Evolutionary conservation across 768 basidiomycete genomes (phyloP), one percentile per base, ranked within the genome.

Genomic region (Pulveroboletus sp.): DNA sequence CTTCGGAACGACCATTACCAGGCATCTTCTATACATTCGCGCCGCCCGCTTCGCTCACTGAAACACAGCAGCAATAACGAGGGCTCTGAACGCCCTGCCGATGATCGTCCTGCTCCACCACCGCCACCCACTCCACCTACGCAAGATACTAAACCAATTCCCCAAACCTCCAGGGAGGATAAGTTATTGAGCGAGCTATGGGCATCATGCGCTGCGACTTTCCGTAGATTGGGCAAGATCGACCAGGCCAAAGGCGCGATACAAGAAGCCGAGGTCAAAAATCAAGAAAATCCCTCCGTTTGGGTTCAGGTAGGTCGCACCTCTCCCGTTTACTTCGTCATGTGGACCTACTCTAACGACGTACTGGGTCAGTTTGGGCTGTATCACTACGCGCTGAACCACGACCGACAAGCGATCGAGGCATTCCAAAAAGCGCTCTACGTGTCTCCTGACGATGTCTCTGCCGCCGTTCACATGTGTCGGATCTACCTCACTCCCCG

Each of bases 171-270:
- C 21, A 84, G 83, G 55, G 81, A 82, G 47, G 79, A 80, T 36
- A 73, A 82, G 24, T 69, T 96, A 27, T 71, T 96, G 51, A 89
- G 86, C 50, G 83, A 92, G 57, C 70, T 97, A 7, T 99, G 96
- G 96, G 70, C 96, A 6, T 90, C 92, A 79, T 89, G 86, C 7
- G 91, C 95, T 1, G 93, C 96, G 14, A 96, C 91, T 0, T 98
- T 97, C 72, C 76, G 96, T 40, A 73, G 96, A 51, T 71, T 88
- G 47, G 90, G 90, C 10, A 93, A 93, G 71, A 78, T 90, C 47
- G 94, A 96, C 51, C 91, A 97, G 59, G 84, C 89, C 1, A 82
- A 83, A 44, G 94, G 83, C 10, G 86, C 95, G 2, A 93, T 98
- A 39, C 91, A 93, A 63, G 95, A 99, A 68, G 96, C 95, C 0